Base-by-base conservation (phyloP, 495 filamentous ascomycete genomes). In the Penicillium ochrochloron region DNA sequence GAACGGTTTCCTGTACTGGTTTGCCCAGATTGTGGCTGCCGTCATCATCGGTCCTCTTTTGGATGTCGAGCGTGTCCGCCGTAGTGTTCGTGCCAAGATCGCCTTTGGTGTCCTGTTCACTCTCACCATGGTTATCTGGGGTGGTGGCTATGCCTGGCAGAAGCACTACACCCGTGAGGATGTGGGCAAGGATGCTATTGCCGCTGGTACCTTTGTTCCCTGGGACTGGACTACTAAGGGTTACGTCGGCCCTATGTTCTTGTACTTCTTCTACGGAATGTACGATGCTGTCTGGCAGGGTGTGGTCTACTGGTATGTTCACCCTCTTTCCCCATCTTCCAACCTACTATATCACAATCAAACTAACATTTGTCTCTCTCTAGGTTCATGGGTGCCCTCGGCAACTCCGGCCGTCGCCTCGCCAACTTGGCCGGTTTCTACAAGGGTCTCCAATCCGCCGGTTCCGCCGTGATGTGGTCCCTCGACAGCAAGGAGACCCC, bases 351-450 rank as follows among this genome's bases (percentile, higher is more conserved):
- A 4, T 14, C n/a, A 14, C 54, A 51, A 51, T 19, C 39, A 69
- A 39, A 27, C 48, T 69, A 57, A 41, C 21, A 8, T 31, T 7
- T 4, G 4, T 17, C 14, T 59, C 34, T 8, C 29, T 29, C 53
- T 57, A 91, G 88, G 88, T 87, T 88, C 77, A 96, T 97, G 89
- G 93, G 93, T 50, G 86, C 93, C 12, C 82, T 96, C 57, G 92
- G 90, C 65, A 97, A 97, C 83, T 94, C 93, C 29, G 88, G 91
- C 62, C 90, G 93, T 69, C 94, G 92, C 70, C 86, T 93, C 17
- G 93, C 93, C 76, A 95, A 96, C 80, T 87, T 93, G 68, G 87
- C 92, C 17, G 93, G 93, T 52, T 96, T 93, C 82, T 96, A 96
- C 86, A 96, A 96, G 71, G 92, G 91, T 50, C 87, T 97, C 63